Evolutionary conservation across 352 stramenopile genomes (phyloP), one percentile per base, ranked within the genome.

Genomic region (Pythium sp.): DNA sequence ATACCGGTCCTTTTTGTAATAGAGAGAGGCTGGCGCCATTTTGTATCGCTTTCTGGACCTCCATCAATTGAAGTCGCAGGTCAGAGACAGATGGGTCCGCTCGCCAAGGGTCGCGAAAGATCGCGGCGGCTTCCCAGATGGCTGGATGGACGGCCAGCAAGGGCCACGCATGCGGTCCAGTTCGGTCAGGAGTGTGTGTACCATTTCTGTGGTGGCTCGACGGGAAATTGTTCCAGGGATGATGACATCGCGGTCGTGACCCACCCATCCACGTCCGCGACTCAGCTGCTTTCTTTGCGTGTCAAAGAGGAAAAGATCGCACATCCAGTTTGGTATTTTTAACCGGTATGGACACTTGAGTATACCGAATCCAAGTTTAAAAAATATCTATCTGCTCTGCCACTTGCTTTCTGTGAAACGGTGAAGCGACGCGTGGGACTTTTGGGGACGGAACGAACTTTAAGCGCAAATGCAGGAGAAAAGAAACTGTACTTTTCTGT

Each of bases 371-470:
- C 11, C 56, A 47, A 61, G 56, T 47, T 55, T 28, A 26, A 26
- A 60, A 58, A 43, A 60, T 12, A 36, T 58, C 26, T 58, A 18
- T n/a, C 41, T n/a, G n/a, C 53, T 68, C 62, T 68, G 38, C 62
- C 62, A 61, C 26, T 36, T 8, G 5, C 12, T 22, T 58, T 60
- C 28, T n/a, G 28, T 14, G 62, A 67, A 62, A 60, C 34, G 49
- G 53, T 26, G 41, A 58, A 51, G 18, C 28, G 64, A 15, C 28
- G 55, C 55, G 64, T 24, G 64, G 64, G 55, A 69, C 64, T 64
- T 69, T 69, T 69, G 64, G 12, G 64, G 56, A 32, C 8, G 34
- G 36, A 64, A n/a, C 6, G 64, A 69, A 53, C 56, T 32, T 68
- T 68, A 58, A 30, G 46, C 28, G 47, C 6, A 3, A 15, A 46